A percentile compares a stretch with the other conserved stretches of the same genome.
These are phyloP conservation scores for Geranium rotundifolium DNA, from an alignment of 345 rosid genomes.

Conservation along the genomic window DNA sequence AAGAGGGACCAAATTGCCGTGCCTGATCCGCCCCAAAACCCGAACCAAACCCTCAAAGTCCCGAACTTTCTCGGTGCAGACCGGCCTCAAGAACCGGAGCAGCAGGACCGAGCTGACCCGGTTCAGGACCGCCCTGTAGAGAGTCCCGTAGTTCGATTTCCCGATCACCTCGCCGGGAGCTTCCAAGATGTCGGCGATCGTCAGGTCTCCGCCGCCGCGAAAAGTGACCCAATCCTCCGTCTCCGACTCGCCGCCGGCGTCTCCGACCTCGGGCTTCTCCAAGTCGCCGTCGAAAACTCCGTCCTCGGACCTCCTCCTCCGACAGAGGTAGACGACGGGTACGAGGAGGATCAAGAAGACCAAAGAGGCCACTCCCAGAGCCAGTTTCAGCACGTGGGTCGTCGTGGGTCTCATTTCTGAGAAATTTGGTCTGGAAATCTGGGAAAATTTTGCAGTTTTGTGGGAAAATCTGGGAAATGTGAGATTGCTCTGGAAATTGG, in stretches of 20 bases:
- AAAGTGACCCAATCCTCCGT: conserved; percentile 56
- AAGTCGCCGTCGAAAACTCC: too few species aligned
- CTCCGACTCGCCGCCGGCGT: conserved; percentile 12
- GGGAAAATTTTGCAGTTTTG: too few species aligned
- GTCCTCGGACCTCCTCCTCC: too few species aligned
- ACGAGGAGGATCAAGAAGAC: too few species aligned
- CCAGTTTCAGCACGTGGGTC: too few species aligned
- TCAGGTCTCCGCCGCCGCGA: conserved; percentile 58
- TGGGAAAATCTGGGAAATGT: too few species aligned
- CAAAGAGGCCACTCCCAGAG: too few species aligned
- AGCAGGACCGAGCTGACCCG: conserved; percentile 38
- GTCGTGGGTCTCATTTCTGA: too few species aligned
- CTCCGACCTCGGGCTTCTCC: neutral
- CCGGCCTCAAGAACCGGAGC: conserved; percentile 79
- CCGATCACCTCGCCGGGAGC: conserved; percentile 97
- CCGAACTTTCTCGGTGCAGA: conserved; percentile 35
- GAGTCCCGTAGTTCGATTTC: conserved; percentile 74
- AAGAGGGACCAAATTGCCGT: conserved; percentile 75
- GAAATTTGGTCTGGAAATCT: too few species aligned
- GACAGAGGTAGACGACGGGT: too few species aligned
- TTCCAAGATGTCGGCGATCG: conserved; percentile 68
- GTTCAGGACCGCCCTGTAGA: conserved; percentile 69
- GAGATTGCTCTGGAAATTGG: too few species aligned
- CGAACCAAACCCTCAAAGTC: conserved; percentile 44
- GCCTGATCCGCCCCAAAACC: conserved; percentile 49